Evolutionary conservation across 1,284 basidiomycete genomes (phyloP), one percentile per base, ranked within the genome.

Genomic region (Clitocybe nebularis): DNA sequence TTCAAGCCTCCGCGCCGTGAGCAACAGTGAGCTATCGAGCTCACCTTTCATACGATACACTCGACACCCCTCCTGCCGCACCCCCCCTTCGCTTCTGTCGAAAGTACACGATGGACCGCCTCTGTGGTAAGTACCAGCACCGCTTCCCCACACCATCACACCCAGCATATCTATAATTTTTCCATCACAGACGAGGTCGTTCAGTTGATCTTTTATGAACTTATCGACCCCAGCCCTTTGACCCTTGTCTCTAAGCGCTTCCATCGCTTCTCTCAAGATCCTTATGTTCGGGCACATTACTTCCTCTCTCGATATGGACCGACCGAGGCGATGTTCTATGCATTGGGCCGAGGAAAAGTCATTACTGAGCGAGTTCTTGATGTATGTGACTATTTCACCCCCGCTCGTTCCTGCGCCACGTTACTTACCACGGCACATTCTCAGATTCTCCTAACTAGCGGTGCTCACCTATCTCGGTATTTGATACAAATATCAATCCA

Each of bases 391-490:
- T 45, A 39, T 30, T 36, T 41, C 49, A 40, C 41, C 41, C 51
- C 50, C 39, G 36, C 36, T 43, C 43, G 39, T 36, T 25, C 28
- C 28, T 39, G 28, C n/a, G 7, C 26, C 28, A 39, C 28, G 29
- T 33, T 23, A 44, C 41, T 36, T 46, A 41, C 39, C 46, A 24
- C 45, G 44, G 42, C 44, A 35, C 44, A 45, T 36, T 48, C 54
- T 48, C 49, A 87, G 84, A 83, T 83, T 53, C 71, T 88, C 43
- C 64, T 87, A 47, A 71, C 74, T 41, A 84, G 81, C 54, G 84
- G 84, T 45, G 84, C 83, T 41, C 82, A 84, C 56, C 60, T 87
- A 50, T 88, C 84, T 49, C 76, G 84, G 46, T 88, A 88, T 62
- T 72, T 88, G 43, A 71, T 81, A 32, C 85, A 88, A 61, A 73